Percentiles rank a stretch among this genome's conserved stretches.
phyloP scores from a whole-genome alignment of 129 eudicot species.

The Chrysanthemum lavandulifolium region DNA sequence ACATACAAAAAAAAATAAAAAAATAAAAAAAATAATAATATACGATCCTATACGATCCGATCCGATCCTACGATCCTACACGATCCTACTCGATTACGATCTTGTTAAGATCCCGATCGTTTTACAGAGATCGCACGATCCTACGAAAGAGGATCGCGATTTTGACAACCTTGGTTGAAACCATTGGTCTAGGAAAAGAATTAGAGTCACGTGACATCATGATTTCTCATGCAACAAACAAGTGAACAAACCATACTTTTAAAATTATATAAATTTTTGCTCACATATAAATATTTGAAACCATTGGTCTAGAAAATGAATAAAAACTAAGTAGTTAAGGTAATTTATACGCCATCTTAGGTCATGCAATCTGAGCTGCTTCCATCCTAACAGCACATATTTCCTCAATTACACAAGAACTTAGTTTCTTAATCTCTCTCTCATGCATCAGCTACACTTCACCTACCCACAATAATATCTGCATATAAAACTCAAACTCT shows the following conservation, averaged over 20 bases:
- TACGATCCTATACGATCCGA: too few species aligned
- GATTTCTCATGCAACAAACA: background rate
- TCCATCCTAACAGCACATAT: conserved; percentile 37
- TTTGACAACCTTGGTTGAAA: too few species aligned
- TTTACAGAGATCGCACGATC: too few species aligned
- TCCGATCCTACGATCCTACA: too few species aligned
- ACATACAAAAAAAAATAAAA: too few species aligned
- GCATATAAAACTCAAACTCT: conserved; percentile 30
- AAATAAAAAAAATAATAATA: too few species aligned
- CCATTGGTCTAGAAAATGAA: conserved; percentile 5
- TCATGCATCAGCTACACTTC: conserved; percentile 73
- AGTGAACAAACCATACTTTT: conserved; percentile 1
- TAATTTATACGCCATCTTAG: conserved; percentile 40
- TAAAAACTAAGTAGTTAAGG: background rate
- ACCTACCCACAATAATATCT: conserved; percentile 63
- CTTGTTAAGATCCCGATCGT: too few species aligned
- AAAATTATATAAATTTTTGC: background rate
- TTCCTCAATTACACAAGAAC: conserved; percentile 32
- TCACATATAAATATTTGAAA: too few species aligned
- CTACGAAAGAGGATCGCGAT: too few species aligned
- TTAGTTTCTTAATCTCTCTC: conserved; percentile 27
- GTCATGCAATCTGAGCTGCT: conserved; percentile 40
- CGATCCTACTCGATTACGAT: too few species aligned
- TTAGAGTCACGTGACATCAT: background rate
- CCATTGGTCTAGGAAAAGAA: too few species aligned